Evolutionary conservation across 2,329 filamentous ascomycete genomes (phyloP), one percentile per base, ranked within the genome.

Genomic region (Diplodia corticola): DNA sequence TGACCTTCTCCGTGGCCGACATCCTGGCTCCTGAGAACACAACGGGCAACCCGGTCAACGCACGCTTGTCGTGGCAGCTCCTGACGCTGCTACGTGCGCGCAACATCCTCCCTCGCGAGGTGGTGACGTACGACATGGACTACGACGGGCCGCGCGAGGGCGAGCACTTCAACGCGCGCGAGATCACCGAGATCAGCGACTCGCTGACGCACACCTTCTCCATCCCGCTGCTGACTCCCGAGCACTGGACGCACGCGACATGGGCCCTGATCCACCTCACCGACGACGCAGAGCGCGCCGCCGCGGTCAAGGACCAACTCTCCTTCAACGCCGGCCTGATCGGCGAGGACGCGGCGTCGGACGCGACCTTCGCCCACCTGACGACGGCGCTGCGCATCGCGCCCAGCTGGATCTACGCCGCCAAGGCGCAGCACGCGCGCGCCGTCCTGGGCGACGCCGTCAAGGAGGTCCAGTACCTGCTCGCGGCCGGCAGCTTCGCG

Each of bases 41-140:
- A 0, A 90, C 91, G 67, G 84, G 91, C 13, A 89, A 91, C 37
- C 88, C 89, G 3, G 81, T 96, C 59, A 89, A 93, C 70, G 87
- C 88, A 70, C 87, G 93, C 12, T 81, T 97, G 15, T 88, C 87
- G 37, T 99, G 95, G 89, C 93, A 97, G 77, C 84, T 99, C 15
- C 88, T 91, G 66, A 89, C 90, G 68, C 67, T 81, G 20, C 78
- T 83, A 57, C 73, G 72, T 49, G 79, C 68, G 5, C 51, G 54
- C 22, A 63, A 66, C 35, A 57, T 66, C 28, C 48, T 66, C 6
- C 64, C 64, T 1, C 67, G 54, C 46, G 69, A 71, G 24, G 69
- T 71, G 64, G 70, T n/a, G 70, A 78, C 66, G 69, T 76, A 12
- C 74, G 69, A 71, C 15, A 69, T 69, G 35, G 71, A 28, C 53